Evolutionary conservation across 2,329 filamentous ascomycete genomes (phyloP).

Genomic region (Periconia sp.): DNA sequence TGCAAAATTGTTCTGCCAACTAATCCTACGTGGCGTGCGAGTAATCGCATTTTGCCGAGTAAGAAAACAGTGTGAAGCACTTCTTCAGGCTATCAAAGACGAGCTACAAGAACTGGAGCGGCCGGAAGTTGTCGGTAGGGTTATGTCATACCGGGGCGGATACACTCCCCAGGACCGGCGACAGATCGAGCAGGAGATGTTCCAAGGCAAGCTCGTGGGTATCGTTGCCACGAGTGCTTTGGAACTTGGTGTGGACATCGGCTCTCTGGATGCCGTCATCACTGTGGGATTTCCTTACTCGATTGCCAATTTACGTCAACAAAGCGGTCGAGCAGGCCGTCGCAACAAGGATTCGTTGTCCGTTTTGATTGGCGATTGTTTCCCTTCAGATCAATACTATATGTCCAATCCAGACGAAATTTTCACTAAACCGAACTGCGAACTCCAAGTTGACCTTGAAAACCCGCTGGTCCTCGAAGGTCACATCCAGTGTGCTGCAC

Average conservation of each 20-base stretch:
- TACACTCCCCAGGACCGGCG: constrained; percentile 91
- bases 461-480: constrained; percentile 92
- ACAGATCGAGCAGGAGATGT: constrained; percentile 92
- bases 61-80: constrained; percentile 81
- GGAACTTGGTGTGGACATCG: constrained; percentile 94
- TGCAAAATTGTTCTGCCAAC: constrained; percentile 86
- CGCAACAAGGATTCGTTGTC: constrained; percentile 92
- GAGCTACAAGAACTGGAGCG: constrained; percentile 75
- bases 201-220: constrained; percentile 87
- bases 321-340: constrained; percentile 88
- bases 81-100: constrained; percentile 76
- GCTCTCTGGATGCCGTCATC: constrained; percentile 87
- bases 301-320: constrained; percentile 90
- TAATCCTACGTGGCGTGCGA: constrained; percentile 83
- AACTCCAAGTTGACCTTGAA: constrained; percentile 85
- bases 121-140: constrained; percentile 71
- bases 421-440: constrained; percentile 86
- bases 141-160: constrained; percentile 95
- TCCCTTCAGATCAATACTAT: constrained; percentile 90
- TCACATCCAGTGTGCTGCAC: constrained; percentile 92
- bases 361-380: constrained; percentile 84
- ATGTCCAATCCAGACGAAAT: constrained; percentile 96
- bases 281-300: constrained; percentile 95
- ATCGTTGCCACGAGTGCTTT: constrained; percentile 93
- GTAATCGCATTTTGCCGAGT: constrained; percentile 93